Base-by-base conservation (phyloP, 2,329 filamentous ascomycete species). In the Calonectria pseudoturangicola region DNA sequence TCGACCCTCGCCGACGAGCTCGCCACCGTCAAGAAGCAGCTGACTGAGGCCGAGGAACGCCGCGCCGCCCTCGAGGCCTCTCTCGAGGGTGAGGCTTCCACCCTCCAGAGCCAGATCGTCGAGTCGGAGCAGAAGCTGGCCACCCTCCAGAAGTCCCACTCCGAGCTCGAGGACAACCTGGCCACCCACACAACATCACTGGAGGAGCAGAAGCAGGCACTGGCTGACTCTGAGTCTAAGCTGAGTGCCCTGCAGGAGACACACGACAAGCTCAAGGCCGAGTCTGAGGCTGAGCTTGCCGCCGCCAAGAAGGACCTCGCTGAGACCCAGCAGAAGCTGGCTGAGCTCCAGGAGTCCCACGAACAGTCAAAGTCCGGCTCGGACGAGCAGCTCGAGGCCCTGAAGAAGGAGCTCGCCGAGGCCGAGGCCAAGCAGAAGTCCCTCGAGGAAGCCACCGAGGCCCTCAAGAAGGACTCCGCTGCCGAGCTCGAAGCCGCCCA, bases 31-130 rank as follows among this genome's bases (percentile, higher is more conserved):
- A 84, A 83, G 75, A 76, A 81, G 68, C 78, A 85, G 73, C 76
- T 84, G 43, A 79, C 80, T 54, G 81, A 83, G 58, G 79, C 79
- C 62, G 76, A 81, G 74, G 82, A 85, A 74, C 82, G 84, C 75
- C 81, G 81, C 33, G 79, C 79, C 50, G 79, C 82, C 33, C 77
- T 85, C 47, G 83, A 84, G 74, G 64, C 41, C 74, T 82, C 71
- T 75, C 73, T 80, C 39, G 75, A 82, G 68, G 74, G 81, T 60
- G 81, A 85, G 74, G 77, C 82, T 60, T 68, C 74, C 51, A 66
- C 78, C 16, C 81, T 83, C 47, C 82, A 84, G 78, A 71, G 83
- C 64, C 80, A 85, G 70, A 78, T 86, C 36, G 77, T 80, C 66
- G 81, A 83, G 56, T 80, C 75, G 30, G 71, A 80, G 71, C 74